Base-by-base conservation (phyloP, 805 yeast species). In the Wickerhamomyces kurtzmanii region DNA sequence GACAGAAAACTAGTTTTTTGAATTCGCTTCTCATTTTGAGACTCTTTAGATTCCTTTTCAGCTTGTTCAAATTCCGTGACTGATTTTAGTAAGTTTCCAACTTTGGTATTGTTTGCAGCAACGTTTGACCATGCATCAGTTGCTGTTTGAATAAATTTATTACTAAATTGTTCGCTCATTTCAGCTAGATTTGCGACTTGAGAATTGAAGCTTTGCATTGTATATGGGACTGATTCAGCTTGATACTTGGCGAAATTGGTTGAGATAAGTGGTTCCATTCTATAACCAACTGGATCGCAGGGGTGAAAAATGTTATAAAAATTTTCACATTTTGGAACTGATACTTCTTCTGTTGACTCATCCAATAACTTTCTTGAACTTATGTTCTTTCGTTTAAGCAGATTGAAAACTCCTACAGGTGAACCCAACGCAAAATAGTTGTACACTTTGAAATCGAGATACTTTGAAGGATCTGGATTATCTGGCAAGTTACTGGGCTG, bases 221-320 rank as follows among this genome's bases (percentile, higher is more conserved):
- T 71, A 39, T 67, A 73, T 2, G 83, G 79, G 11, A 81, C 63
- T 12, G 56, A 53, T 30, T 62, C 71, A 0, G 89, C 82, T 36
- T 65, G 61, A 31, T 64, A 53, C 7, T 58, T 47, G 0, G 73
- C 56, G 37, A 76, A 61, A 34, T 46, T 53, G 13, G 65, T 41
- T 59, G 34, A 60, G 5, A 87, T 66, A 32, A 89, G 55, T 2
- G 98, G 98, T 51, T 89, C 98, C 32, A 87, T 55, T 31, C 97
- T 61, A 43, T 87, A 85, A 0, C 89, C 87, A 22, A 91, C 77
- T 1, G 96, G 95, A 47, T 89, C 98, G 38, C 93, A 78, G 0
- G 89, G 83, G 41, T 89, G 94, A 56, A 81, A 85, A 5, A 91
- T 55, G 46, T 89, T 89, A 56, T 80, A 91, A 23, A 81, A 51